These are phyloP conservation scores for Flaveria linearis DNA, from an alignment of 129 eudicot genomes.

Conservation along the genomic window DNA sequence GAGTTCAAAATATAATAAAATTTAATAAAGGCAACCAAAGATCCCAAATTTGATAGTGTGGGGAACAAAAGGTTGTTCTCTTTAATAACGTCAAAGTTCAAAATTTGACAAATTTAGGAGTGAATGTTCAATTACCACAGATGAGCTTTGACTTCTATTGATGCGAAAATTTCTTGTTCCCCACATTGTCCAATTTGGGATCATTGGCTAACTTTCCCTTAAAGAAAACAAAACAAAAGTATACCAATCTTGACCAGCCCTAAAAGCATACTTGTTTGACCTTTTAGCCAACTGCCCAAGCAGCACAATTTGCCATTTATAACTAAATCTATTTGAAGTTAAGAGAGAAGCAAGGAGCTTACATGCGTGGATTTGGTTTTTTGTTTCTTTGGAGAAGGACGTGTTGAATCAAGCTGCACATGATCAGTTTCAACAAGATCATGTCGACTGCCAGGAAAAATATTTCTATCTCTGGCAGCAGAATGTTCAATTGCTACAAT, in stretches of 20 bases:
- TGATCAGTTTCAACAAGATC: conserved; percentile 36
- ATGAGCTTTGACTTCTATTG: neutral
- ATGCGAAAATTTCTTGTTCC: neutral
- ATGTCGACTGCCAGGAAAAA: conserved; percentile 52
- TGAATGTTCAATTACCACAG: neutral
- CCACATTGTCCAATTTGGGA: neutral
- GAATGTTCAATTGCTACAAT: conserved; percentile 81
- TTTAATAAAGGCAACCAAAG: neutral
- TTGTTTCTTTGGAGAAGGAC: conserved; percentile 62
- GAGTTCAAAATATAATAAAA: no score
- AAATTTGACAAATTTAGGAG: neutral
- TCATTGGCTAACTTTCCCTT: no score
- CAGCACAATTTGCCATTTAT: no score
- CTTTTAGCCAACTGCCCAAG: no score
- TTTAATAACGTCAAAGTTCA: neutral
- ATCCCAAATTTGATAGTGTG: neutral
- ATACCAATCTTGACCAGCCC: no score
- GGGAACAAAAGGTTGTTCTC: neutral
- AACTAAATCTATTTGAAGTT: no score
- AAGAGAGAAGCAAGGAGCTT: conserved; percentile 28
- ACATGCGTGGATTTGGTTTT: conserved; percentile 48
- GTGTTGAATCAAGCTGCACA: conserved; percentile 30
- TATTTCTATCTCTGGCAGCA: conserved; percentile 74
- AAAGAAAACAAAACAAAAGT: no score
- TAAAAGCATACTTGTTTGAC: no score